phyloP scores from a whole-genome alignment of 345 rosid genomes.

The Eucalyptus urophylla region DNA sequence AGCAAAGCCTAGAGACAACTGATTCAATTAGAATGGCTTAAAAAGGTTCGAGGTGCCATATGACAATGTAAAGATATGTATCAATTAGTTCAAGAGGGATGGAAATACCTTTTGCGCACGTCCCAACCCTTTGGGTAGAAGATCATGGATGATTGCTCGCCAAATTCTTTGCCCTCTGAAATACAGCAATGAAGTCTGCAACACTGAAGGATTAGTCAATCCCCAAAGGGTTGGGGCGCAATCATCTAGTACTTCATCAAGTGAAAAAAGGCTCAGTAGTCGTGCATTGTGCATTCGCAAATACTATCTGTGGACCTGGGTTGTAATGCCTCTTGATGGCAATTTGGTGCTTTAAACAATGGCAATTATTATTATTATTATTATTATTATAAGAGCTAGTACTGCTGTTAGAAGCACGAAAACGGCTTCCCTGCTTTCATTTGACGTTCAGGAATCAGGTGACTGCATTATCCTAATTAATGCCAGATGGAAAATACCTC shows the following conservation, averaged over 20 bases:
- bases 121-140: slow-evolving; percentile 73
- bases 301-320: neutral
- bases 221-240: neutral
- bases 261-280: neutral
- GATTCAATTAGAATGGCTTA: neutral
- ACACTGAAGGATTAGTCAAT: neutral
- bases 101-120: slow-evolving; percentile 46
- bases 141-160: slow-evolving; percentile 79
- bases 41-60: neutral
- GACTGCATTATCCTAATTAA: neutral
- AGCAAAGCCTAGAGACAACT: slow-evolving; percentile 58
- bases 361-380: neutral
- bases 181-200: slow-evolving; percentile 76
- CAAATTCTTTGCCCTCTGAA: slow-evolving; percentile 91
- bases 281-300: neutral
- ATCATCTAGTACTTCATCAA: neutral
- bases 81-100: neutral
- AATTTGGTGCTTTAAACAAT: neutral
- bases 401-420: neutral
- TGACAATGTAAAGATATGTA: neutral
- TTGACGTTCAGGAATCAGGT: neutral
- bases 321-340: neutral
- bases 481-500: neutral
- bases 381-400: neutral
- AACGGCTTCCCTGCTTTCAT: neutral